phyloP scores from a whole-genome alignment of 345 rosid genomes.

The Populus alba region DNA sequence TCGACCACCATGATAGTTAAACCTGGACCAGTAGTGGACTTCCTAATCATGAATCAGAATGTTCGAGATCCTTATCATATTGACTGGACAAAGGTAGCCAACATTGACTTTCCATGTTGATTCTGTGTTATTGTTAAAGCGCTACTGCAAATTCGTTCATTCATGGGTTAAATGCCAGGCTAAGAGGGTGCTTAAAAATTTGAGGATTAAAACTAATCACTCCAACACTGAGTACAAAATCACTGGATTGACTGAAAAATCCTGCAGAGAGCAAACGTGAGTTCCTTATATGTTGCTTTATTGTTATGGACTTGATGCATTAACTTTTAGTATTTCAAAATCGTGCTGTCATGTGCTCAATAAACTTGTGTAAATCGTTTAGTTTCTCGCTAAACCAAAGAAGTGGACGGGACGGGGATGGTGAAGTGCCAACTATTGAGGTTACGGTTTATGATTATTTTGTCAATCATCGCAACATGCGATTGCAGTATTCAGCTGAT shows the following conservation, averaged over 20 bases:
- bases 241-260: conserved; percentile 19
- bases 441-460: conserved; percentile 20
- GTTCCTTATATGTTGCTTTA: background rate
- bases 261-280: conserved; percentile 23
- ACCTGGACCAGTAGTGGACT: conserved; percentile 33
- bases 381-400: conserved; percentile 15
- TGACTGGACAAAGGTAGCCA: conserved; percentile 26
- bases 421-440: background rate
- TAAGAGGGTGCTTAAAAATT: conserved; percentile 25
- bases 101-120: background rate
- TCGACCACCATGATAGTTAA: conserved; percentile 32
- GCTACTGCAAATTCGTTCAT: background rate
- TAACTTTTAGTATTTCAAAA: background rate
- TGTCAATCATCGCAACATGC: conserved; percentile 6
- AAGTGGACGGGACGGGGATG: background rate
- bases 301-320: background rate
- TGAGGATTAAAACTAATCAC: conserved; percentile 25
- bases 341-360: background rate
- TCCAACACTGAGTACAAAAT: conserved; percentile 24
- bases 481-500: conserved; percentile 25
- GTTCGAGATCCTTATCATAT: conserved; percentile 9
- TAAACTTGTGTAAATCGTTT: background rate
- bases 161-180: conserved; percentile 16
- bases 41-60: conserved; percentile 26
- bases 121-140: background rate